Evolutionary conservation across 176 grass and related monocot species (phyloP), one percentile per base, ranked within the genome.

Genomic region (Carex pumila): DNA sequence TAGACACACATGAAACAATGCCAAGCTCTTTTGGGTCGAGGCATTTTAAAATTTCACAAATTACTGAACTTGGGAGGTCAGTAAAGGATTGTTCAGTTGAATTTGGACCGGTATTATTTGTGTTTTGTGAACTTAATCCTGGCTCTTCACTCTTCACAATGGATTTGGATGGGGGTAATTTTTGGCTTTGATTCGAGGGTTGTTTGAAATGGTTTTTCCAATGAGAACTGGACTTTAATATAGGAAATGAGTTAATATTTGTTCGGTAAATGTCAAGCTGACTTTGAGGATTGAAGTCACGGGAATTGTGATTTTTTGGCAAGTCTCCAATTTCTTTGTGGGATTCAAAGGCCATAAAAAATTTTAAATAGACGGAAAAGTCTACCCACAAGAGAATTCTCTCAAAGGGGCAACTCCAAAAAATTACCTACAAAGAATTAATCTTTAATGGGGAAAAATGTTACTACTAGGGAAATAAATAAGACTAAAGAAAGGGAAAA

Each of bases 281-380:
- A 11, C 49, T 53, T 53, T 75, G 85, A 65, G 63, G 59, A 76
- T 53, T 83, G 66, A 67, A 61, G 83, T 85, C 57, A 54, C 18
- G 36, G 9, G 58, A 81, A 90, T 43, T 17, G 83, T 83, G 83
- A 15, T 91, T 76, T 57, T 79, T 74, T 57, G 89, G 90, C 70
- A 79, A 89, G 21, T 84, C 84, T 88, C 80, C 74, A 80, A 55
- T 87, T 89, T 37, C 65, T 57, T 87, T 90, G 45, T 71, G 89
- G 86, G 75, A 98, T 79, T 93, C 91, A 79, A 91, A 93, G 91
- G 66, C 95, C 95, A 98, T 98, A 94, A 93, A 98, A 92, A 74
- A 43, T 61, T 61, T 78, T 76, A 77, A 77, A 63, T 79, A 68
- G 52, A 81, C 45, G 12, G 31, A 64, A 74, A 81, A 63, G 18